Percentiles rank a stretch among this genome's conserved stretches.
Evolutionary conservation across 2,329 filamentous ascomycete genomes (phyloP).

Genomic region (Alternaria brassicicola): DNA sequence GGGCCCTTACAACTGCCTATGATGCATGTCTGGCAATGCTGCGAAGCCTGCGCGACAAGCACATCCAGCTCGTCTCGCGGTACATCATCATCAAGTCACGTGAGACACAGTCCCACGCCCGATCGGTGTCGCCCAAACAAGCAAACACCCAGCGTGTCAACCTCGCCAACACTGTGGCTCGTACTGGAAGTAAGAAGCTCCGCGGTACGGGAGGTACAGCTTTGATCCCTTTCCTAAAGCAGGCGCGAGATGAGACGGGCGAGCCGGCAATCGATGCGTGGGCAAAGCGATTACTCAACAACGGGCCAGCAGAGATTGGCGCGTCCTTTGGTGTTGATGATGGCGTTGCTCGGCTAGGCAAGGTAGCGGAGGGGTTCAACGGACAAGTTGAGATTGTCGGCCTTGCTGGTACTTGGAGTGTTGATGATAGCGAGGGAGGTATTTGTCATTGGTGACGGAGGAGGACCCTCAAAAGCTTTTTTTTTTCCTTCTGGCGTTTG

Average conservation of each 20-base stretch:
- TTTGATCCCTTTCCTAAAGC: conserved; percentile 93
- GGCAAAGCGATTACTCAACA: conserved; percentile 64
- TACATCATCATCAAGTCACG: conserved; percentile 92
- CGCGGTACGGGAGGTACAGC: conserved; percentile 93
- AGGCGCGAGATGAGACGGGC: conserved; percentile 93
- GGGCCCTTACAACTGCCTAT: conserved; percentile 76
- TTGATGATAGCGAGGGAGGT: conserved; percentile 77
- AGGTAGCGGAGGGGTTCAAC: conserved; percentile 59
- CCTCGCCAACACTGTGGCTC: conserved; percentile 57
- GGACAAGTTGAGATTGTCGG: conserved; percentile 68
- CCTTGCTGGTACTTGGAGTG: conserved; percentile 84
- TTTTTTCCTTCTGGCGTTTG: conserved; percentile 4
- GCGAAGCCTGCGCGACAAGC: conserved; percentile 81
- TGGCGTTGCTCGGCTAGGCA: conserved; percentile 56
- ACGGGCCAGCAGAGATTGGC: conserved; percentile 51
- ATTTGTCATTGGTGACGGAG: conserved; percentile 28
- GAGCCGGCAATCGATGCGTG: conserved; percentile 81
- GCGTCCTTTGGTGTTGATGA: conserved; percentile 17
- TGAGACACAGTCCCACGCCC: conserved; percentile 69
- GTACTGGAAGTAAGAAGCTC: conserved; percentile 62
- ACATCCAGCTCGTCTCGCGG: conserved; percentile 93
- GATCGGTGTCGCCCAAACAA: conserved; percentile 63
- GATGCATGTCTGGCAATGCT: conserved; percentile 88
- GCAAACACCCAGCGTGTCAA: conserved; percentile 58
- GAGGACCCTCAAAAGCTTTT: not conserved